These are phyloP conservation scores for Nematocida displodere DNA, from an alignment of 371 early-diverging fungal genomes.

Conservation along the genomic window DNA sequence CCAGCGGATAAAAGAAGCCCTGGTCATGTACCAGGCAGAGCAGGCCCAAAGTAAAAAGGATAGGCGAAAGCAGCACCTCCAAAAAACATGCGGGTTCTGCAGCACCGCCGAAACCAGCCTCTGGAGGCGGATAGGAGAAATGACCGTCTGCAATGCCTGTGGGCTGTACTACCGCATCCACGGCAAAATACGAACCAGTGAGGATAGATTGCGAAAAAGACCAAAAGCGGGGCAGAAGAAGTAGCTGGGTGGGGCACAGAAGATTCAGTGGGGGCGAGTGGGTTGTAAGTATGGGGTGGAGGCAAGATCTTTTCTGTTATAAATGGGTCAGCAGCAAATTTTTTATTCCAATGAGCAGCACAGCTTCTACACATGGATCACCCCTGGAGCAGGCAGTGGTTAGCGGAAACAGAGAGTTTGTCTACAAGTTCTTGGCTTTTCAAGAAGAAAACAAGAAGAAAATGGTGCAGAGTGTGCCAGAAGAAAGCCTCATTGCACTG, in stretches of 20 bases:
- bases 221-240: too few species aligned
- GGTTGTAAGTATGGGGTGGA: too few species aligned
- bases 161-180: slow-evolving; percentile 65
- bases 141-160: slow-evolving; percentile 64
- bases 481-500: slow-evolving; percentile 1
- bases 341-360: slow-evolving; percentile 20
- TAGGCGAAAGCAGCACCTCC: slow-evolving; percentile 4
- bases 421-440: slow-evolving; percentile 29
- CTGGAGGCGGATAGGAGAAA: slow-evolving; percentile 60
- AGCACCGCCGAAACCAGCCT: slow-evolving; percentile 58
- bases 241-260: too few species aligned
- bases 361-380: neutral
- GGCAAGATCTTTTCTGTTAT: too few species aligned
- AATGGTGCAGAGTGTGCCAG: slow-evolving; percentile 20
- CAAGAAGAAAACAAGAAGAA: slow-evolving; percentile 14
- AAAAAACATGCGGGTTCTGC: slow-evolving; percentile 59
- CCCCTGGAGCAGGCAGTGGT: slow-evolving; percentile 45
- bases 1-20: slow-evolving; percentile 7
- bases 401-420: slow-evolving; percentile 33
- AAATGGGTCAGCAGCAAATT: neutral
- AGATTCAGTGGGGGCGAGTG: too few species aligned
- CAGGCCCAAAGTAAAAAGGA: neutral
- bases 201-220: neutral
- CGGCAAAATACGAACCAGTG: slow-evolving; percentile 42
- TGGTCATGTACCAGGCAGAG: slow-evolving; percentile 5